Base-by-base conservation (phyloP, 768 basidiomycete species). In the Trametes cubensis region DNA sequence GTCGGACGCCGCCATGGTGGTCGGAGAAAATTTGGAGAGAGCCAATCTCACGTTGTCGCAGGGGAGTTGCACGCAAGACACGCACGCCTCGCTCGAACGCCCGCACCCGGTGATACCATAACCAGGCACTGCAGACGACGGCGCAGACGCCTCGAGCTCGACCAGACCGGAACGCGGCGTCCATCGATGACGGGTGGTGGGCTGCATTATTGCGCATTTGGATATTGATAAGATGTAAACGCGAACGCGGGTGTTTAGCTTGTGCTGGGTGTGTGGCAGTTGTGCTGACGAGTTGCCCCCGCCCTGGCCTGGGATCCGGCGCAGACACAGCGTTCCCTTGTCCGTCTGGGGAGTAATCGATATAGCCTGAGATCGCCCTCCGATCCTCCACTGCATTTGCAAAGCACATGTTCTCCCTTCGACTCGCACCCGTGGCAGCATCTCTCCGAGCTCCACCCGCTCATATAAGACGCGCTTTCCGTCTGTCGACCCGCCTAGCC, bases 391-490 rank as follows among this genome's bases (percentile, higher is more conserved):
- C 58, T 42, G 26, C 60, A 60, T 42, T 54, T 64, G 63, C 55
- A 62, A 62, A 67, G 66, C 66, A 67, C 66, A 67, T 68, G 64
- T 60, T 44, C 61, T 34, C 53, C 53, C 48, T 61, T 42, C 30
- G 34, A 34, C 34, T 47, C 40, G 21, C 54, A 50, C 50, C 26
- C 61, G 60, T 64, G 62, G 60, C 57, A 55, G 53, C 62, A 55
- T 60, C 60, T 58, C 63, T 63, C 63, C 63, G 59, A 62, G 60
- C 61, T 67, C 66, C 63, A 53, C 47, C 60, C 66, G 66, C 65
- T 25, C 48, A 45, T 59, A 62, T 64, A 64, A 67, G 60, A 61
- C 54, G 53, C 53, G 23, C 61, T 21, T 26, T 60, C 26, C 61
- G 55, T 34, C 53, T 60, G 40, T 52, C 50, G 38, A 44, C 49